phyloP scores from a whole-genome alignment of 805 yeast genomes.

The Candida nanaspora region DNA sequence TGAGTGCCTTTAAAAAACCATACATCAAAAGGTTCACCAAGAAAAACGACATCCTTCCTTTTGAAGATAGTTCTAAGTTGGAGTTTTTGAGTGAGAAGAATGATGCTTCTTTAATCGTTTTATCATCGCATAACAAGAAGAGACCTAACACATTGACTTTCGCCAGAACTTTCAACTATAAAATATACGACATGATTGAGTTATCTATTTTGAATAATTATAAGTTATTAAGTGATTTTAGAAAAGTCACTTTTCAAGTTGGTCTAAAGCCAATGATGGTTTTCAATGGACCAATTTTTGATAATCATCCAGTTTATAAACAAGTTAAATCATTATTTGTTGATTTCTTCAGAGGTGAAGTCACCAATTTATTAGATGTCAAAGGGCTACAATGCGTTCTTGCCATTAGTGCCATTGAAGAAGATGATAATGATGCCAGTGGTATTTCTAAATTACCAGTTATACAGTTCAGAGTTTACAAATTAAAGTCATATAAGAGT shows the following conservation, averaged over 20 bases:
- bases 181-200: conserved; percentile 92
- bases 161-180: conserved; percentile 82
- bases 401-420: conserved; percentile 66
- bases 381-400: conserved; percentile 93
- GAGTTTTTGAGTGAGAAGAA: conserved; percentile 95
- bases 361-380: conserved; percentile 77
- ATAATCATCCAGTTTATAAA: conserved; percentile 75
- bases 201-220: conserved; percentile 60
- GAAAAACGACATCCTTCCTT: conserved; percentile 86
- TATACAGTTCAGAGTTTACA: conserved; percentile 86
- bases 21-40: conserved; percentile 77
- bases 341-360: conserved; percentile 86
- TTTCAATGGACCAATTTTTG: conserved; percentile 90
- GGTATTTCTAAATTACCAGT: conserved; percentile 52
- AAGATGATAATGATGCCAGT: conserved; percentile 67
- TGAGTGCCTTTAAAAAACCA: conserved; percentile 88
- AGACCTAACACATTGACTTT: conserved; percentile 89
- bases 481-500: conserved; percentile 70
- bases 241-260: conserved; percentile 67
- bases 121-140: conserved; percentile 78
- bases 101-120: conserved; percentile 78
- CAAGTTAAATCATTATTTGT: conserved; percentile 84
- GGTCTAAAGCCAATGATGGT: conserved; percentile 94
- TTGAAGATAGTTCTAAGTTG: conserved; percentile 77
- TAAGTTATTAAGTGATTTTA: conserved; percentile 76